These are phyloP conservation scores for Sphaerostilbella broomeana DNA, from an alignment of 2,329 filamentous ascomycete species.

Conservation along the genomic window DNA sequence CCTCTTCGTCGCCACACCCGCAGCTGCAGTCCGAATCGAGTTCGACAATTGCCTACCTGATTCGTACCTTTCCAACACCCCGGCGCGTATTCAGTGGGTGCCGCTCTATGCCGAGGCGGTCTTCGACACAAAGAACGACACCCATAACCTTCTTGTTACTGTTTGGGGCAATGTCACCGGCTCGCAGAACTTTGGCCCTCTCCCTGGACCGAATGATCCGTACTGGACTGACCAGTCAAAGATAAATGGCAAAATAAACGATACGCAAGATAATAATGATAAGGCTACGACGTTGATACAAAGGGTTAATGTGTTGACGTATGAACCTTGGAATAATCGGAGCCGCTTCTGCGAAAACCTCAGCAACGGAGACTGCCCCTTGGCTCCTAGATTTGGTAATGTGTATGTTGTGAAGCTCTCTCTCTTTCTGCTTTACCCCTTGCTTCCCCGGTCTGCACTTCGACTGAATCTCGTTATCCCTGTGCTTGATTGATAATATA, in stretches of 20 bases:
- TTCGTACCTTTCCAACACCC: constrained; percentile 49
- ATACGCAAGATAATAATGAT: constrained; percentile 43
- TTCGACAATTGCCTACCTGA: constrained; percentile 79
- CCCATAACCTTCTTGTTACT: constrained; percentile 65
- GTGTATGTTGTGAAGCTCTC: constrained; percentile 28
- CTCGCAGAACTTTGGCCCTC: constrained; percentile 46
- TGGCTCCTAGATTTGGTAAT: constrained; percentile 61
- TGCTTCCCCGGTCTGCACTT: not conserved
- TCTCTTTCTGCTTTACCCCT: not conserved
- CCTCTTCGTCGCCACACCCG: constrained; percentile 35
- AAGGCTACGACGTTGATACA: constrained; percentile 67
- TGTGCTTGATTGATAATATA: too few relatives aligned
- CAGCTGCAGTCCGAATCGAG: constrained; percentile 59
- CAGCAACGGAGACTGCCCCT: constrained; percentile 62
- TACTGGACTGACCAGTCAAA: constrained; percentile 56
- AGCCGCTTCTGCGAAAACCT: constrained; percentile 61
- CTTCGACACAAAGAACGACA: constrained; percentile 57
- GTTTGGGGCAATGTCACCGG: constrained; percentile 91
- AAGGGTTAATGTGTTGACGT: constrained; percentile 68
- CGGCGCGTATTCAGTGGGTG: constrained; percentile 68
- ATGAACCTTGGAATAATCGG: constrained; percentile 55
- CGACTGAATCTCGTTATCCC: not conserved
- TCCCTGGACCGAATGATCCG: constrained; percentile 54
- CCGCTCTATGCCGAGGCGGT: constrained; percentile 67
- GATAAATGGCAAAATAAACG: constrained; percentile 69